These are phyloP conservation scores for Lepidium campestre DNA, from an alignment of 441 rosid species.

Conservation along the genomic window DNA sequence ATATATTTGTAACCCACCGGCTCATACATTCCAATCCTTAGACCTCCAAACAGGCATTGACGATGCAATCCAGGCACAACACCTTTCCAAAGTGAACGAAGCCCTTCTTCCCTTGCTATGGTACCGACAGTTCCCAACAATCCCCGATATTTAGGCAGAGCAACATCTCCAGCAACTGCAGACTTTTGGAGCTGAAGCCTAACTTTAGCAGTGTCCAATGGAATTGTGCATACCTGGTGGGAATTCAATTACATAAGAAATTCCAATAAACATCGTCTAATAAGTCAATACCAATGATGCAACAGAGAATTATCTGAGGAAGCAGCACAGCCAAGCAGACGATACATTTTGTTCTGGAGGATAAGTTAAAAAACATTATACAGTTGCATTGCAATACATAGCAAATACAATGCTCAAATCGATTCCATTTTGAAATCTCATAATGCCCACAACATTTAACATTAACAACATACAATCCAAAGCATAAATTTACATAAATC, in stretches of 20 bases:
- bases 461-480: not conserved
- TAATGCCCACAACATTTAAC: not conserved
- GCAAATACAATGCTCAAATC: not conserved
- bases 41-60: constrained; percentile 89
- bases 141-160: constrained; percentile 81
- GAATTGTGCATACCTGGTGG: constrained; percentile 83
- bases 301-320: not conserved
- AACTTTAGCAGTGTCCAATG: constrained; percentile 98
- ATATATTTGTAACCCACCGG: constrained; percentile 59
- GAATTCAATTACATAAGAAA: not conserved
- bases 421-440: not conserved
- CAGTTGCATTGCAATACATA: not conserved
- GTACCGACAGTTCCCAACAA: constrained; percentile 91
- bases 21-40: constrained; percentile 90
- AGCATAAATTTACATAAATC: not conserved
- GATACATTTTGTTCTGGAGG: not conserved
- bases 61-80: constrained; percentile 95
- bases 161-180: constrained; percentile 60
- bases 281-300: not conserved
- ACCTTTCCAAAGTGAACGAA: constrained; percentile 92
- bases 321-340: not conserved
- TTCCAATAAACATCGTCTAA: not conserved
- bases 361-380: not conserved
- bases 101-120: constrained; percentile 92
- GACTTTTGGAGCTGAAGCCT: constrained; percentile 98